phyloP scores from a whole-genome alignment of 805 yeast genomes.

The Lipomyces yamadae region DNA sequence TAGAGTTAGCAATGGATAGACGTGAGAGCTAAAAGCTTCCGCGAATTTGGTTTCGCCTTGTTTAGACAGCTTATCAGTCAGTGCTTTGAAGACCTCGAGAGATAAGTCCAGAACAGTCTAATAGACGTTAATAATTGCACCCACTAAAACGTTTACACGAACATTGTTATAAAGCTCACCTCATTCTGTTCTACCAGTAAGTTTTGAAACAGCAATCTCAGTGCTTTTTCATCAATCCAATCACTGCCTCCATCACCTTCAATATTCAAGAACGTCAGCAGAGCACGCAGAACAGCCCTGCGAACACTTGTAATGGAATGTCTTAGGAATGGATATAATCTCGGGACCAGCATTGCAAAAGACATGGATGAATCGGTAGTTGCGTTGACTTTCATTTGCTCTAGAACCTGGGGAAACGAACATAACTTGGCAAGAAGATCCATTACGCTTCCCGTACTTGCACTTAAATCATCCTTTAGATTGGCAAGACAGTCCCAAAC shows the following conservation, averaged over 20 bases:
- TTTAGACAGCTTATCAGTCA: conserved; percentile 18
- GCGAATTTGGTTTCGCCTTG: conserved; percentile 49
- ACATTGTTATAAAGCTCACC: conserved; percentile 39
- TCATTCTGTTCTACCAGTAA: conserved; percentile 85
- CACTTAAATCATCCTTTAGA: conserved; percentile 87
- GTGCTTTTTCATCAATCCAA: conserved; percentile 79
- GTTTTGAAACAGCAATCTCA: conserved; percentile 83
- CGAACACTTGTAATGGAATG: conserved; percentile 93
- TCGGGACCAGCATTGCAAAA: conserved; percentile 80
- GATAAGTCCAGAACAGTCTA: conserved; percentile 29
- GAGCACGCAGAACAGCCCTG: conserved; percentile 80
- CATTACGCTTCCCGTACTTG: conserved; percentile 95
- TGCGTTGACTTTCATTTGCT: conserved; percentile 69
- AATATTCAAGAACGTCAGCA: conserved; percentile 69
- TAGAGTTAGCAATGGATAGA: conserved; percentile 61
- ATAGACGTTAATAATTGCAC: neutral
- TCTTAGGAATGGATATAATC: conserved; percentile 87
- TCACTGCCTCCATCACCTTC: conserved; percentile 51
- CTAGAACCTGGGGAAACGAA: conserved; percentile 75
- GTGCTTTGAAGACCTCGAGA: conserved; percentile 25
- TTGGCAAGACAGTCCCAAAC: conserved; percentile 91
- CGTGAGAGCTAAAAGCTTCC: conserved; percentile 59
- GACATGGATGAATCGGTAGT: conserved; percentile 55
- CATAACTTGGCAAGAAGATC: conserved; percentile 88
- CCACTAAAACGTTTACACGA: neutral